These are phyloP conservation scores for Rhodomyrtus psidioides DNA, from an alignment of 441 rosid genomes.

Conservation along the genomic window DNA sequence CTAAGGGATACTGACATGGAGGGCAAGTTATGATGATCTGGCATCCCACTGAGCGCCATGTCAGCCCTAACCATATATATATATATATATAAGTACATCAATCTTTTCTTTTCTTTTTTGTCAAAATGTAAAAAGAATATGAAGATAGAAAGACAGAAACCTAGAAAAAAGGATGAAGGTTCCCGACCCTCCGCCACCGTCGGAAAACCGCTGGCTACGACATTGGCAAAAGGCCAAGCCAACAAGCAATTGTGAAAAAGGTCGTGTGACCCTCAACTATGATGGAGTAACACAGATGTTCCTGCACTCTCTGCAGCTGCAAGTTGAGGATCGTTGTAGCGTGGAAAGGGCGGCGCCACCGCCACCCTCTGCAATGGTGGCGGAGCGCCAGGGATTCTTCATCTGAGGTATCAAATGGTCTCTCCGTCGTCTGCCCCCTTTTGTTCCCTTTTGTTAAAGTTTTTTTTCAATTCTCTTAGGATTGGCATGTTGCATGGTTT, in stretches of 20 bases:
- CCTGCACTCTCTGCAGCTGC: too few relatives aligned
- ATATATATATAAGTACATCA: too few relatives aligned
- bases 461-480: neutral
- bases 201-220: neutral
- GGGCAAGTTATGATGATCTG: neutral
- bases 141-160: neutral
- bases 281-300: too few relatives aligned
- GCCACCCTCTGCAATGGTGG: neutral
- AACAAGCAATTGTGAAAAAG: neutral
- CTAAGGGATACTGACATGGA: neutral
- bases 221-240: accelerated
- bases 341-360: neutral
- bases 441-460: neutral
- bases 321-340: too few relatives aligned
- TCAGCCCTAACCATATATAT: too few relatives aligned
- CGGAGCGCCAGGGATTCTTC: neutral
- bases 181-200: neutral
- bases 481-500: neutral
- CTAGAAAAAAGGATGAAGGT: neutral
- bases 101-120: too few relatives aligned
- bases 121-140: too few relatives aligned
- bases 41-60: neutral
- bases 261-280: neutral
- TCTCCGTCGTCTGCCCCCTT: neutral
- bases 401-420: neutral